These are phyloP conservation scores for Solanum chiquidenum DNA, from an alignment of 257 asterid species.

Conservation along the genomic window DNA sequence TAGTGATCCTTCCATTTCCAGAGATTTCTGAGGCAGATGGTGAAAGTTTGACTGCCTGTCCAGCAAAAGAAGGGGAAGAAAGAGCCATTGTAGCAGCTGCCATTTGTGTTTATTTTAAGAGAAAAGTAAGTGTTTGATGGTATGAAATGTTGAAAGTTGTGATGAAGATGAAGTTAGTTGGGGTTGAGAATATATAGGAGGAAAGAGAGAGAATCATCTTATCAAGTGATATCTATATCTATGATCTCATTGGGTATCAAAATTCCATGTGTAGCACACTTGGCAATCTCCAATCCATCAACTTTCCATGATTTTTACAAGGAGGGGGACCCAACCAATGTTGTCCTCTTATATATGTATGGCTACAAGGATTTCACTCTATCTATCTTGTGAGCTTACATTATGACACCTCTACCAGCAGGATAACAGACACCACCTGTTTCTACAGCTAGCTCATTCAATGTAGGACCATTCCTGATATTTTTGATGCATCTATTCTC, in stretches of 20 bases:
- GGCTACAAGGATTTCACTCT: not conserved
- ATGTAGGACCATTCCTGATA: not conserved
- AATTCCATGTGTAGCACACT: not conserved
- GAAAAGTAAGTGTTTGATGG: not conserved
- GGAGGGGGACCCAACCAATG: not conserved
- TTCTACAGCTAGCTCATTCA: not conserved
- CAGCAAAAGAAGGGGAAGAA: slow-evolving; percentile 13
- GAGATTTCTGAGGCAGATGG: not conserved
- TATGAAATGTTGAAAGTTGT: not conserved
- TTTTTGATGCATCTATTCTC: not conserved
- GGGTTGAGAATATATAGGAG: not conserved
- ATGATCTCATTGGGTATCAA: not conserved
- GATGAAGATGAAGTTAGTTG: not conserved
- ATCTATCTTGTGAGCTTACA: not conserved
- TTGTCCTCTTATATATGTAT: not conserved
- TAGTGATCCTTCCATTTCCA: slow-evolving; percentile 9
- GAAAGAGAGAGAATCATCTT: not conserved
- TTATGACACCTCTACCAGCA: not conserved
- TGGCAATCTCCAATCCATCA: not conserved
- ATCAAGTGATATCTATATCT: not conserved
- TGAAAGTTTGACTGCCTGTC: not conserved
- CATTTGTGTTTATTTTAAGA: not conserved
- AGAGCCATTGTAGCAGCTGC: slow-evolving; percentile 15
- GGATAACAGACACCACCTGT: not conserved
- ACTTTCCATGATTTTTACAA: not conserved